Conservation (phyloP, 2,329 filamentous ascomycete genomes). For the Penicillium paneum region DNA sequence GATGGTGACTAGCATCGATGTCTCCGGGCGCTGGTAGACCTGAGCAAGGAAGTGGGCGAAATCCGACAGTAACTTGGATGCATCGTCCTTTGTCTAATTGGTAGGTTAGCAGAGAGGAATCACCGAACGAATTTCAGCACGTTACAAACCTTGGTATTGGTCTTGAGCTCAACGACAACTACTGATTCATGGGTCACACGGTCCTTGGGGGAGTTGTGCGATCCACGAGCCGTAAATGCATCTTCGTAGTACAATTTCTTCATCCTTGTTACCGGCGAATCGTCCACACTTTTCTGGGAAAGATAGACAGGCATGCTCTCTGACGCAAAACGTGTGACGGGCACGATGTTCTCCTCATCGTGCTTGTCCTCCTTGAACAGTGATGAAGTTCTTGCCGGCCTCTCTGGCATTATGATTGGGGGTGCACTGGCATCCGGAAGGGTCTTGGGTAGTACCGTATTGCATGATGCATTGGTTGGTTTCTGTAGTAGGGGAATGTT, state of each 20-base stretch:
- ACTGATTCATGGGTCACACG: constrained; percentile 55
- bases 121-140: not conserved
- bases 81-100: constrained; percentile 63
- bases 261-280: constrained; percentile 22
- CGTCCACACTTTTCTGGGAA: constrained; percentile 12
- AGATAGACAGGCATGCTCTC: constrained; percentile 15
- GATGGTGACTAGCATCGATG: constrained; percentile 71
- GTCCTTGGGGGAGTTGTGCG: constrained; percentile 41
- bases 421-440: constrained; percentile 20
- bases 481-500: constrained; percentile 9
- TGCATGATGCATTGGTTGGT: not conserved
- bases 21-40: constrained; percentile 71
- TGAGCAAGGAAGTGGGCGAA: constrained; percentile 69
- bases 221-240: constrained; percentile 38
- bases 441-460: constrained; percentile 9
- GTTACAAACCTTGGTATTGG: constrained; percentile 60
- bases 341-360: constrained; percentile 25
- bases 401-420: constrained; percentile 17
- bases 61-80: constrained; percentile 70
- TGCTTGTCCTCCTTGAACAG: constrained; percentile 24
- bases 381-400: constrained; percentile 17
- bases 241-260: constrained; percentile 43
- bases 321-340: constrained; percentile 5
- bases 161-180: constrained; percentile 62
- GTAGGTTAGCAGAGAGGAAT: constrained; percentile 17